A percentile compares a stretch with the other conserved stretches of the same genome.
Conservation (phyloP, 495 filamentous ascomycete species). For the Pyrenopolyporus hunteri region DNA sequence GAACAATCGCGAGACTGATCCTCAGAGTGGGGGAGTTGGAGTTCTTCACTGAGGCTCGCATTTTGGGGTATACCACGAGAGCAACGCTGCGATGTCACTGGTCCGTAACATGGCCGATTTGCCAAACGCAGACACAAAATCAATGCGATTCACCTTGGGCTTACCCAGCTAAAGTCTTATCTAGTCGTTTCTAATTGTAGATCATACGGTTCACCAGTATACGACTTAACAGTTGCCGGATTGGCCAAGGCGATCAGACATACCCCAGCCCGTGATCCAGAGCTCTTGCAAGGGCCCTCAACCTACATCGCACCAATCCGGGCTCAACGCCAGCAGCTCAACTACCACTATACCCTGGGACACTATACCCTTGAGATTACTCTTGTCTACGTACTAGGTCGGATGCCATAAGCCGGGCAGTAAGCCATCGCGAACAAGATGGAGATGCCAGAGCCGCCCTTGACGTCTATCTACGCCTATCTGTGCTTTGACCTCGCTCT, state of each 20-base stretch:
- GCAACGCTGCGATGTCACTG: conserved; percentile 8
- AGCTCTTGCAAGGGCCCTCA: conserved; percentile 10
- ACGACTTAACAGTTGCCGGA: conserved; percentile 12
- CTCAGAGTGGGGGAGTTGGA: neutral
- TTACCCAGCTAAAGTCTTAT: conserved; percentile 8
- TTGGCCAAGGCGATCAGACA: conserved; percentile 32
- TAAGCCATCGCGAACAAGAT: conserved; percentile 4
- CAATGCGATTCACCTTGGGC: conserved; percentile 18
- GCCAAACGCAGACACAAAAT: conserved; percentile 15
- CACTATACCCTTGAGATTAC: conserved; percentile 24
- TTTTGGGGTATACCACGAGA: neutral
- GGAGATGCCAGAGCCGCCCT: conserved; percentile 10
- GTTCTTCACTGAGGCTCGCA: too few relatives aligned
- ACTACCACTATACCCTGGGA: neutral
- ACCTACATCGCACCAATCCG: conserved; percentile 27
- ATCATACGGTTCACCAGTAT: conserved; percentile 39
- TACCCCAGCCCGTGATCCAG: conserved; percentile 5
- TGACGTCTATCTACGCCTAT: conserved; percentile 7
- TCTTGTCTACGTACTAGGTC: conserved; percentile 8
- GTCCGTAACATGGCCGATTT: conserved; percentile 6
- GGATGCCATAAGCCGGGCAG: neutral
- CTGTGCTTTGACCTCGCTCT: conserved; percentile 33
- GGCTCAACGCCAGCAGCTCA: conserved; percentile 19
- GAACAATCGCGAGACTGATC: conserved; percentile 11
- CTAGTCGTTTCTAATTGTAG: conserved; percentile 39